Evolutionary conservation across 495 filamentous ascomycete genomes (phyloP).

Genomic region (Symbiotaphrina buchneri): DNA sequence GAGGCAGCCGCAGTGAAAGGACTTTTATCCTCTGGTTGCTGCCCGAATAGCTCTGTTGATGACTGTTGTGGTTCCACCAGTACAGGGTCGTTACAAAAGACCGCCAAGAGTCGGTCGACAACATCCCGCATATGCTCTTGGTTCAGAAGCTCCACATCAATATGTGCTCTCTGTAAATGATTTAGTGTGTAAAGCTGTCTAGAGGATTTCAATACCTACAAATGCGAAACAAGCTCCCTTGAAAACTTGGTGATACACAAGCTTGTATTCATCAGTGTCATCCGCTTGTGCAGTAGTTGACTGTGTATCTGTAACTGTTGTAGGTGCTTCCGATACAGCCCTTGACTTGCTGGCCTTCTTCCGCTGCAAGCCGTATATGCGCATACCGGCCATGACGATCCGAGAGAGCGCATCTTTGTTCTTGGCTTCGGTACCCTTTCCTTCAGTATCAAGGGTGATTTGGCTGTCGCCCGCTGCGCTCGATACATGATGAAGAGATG

Average conservation of each 20-base stretch:
- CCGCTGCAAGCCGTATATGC: slow-evolving; percentile 31
- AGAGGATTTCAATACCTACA: slow-evolving; percentile 5
- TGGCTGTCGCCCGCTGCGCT: slow-evolving; percentile 12
- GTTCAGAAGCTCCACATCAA: slow-evolving; percentile 11
- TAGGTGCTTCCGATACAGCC: slow-evolving; percentile 2
- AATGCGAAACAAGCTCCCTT: slow-evolving; percentile 36
- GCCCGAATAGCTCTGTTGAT: too few relatives aligned
- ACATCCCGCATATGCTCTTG: slow-evolving; percentile 14
- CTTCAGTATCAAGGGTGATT: slow-evolving; percentile 3
- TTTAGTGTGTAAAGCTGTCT: not conserved
- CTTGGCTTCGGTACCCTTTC: slow-evolving; percentile 16
- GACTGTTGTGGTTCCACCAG: too few relatives aligned
- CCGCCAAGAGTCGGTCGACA: slow-evolving; percentile 17
- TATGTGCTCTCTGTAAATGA: slow-evolving; percentile 15
- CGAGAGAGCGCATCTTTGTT: slow-evolving; percentile 22
- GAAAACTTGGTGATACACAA: slow-evolving; percentile 41
- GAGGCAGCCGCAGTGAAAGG: too few relatives aligned
- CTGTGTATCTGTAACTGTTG: slow-evolving; percentile 1
- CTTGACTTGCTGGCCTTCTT: slow-evolving; percentile 9
- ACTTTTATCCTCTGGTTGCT: too few relatives aligned
- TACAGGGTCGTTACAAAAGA: slow-evolving; percentile 21
- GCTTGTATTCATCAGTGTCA: slow-evolving; percentile 38
- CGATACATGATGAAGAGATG: slow-evolving; percentile 7
- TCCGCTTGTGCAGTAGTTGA: slow-evolving; percentile 2
- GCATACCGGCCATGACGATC: slow-evolving; percentile 36